Percentiles rank a stretch among this genome's conserved stretches.
These are phyloP conservation scores for Euptelea pleiosperma DNA, from an alignment of 164 flowering plant genomes.

Conservation along the genomic window DNA sequence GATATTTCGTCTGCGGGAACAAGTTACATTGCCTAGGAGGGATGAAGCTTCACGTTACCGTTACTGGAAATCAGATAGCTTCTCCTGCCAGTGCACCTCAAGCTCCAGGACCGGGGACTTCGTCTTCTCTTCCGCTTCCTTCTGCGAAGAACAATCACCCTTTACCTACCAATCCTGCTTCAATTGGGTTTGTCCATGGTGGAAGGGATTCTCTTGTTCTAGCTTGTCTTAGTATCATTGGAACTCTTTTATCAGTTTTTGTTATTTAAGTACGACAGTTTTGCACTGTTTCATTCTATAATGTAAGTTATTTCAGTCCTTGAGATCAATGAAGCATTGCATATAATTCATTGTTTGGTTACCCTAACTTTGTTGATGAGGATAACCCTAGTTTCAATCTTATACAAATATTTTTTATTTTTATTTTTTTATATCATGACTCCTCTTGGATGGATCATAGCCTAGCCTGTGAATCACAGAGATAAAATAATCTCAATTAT, in stretches of 20 bases:
- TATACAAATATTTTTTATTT: too few species aligned
- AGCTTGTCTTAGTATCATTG: conserved; percentile 17
- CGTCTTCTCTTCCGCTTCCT: conserved; percentile 22
- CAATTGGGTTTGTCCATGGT: conserved; percentile 17
- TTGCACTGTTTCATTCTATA: too few species aligned
- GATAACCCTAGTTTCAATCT: too few species aligned
- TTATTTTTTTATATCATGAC: too few species aligned
- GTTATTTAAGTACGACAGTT: too few species aligned
- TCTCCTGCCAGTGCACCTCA: conserved; percentile 39
- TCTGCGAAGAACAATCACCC: conserved; percentile 35
- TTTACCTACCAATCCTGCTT: conserved; percentile 20
- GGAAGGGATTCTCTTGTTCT: conserved; percentile 12
- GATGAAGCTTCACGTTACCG: conserved; percentile 47
- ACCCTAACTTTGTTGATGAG: too few species aligned
- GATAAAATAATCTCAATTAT: too few species aligned
- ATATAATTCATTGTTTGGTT: too few species aligned
- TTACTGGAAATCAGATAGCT: conserved; percentile 18
- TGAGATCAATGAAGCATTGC: too few species aligned
- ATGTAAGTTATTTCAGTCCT: too few species aligned
- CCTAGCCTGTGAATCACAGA: too few species aligned
- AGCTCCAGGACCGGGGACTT: conserved; percentile 5
- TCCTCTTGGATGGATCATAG: too few species aligned
- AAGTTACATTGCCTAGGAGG: conserved; percentile 44
- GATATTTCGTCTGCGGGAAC: conserved; percentile 56
- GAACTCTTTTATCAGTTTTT: conserved; percentile 8